Base-by-base conservation (phyloP, 2,329 filamentous ascomycete genomes). In the Colletotrichum sp. region DNA sequence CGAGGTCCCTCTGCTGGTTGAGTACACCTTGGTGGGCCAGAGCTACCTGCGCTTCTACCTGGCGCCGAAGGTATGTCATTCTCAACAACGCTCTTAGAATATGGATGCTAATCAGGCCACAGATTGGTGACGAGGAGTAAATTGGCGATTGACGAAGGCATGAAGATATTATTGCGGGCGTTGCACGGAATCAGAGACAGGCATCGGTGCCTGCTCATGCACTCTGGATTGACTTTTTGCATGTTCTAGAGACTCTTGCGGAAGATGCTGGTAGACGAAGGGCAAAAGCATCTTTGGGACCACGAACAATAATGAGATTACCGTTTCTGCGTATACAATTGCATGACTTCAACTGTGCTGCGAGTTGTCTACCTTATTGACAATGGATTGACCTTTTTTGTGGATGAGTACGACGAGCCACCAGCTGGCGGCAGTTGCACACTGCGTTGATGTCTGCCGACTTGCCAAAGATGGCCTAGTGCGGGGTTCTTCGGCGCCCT, bases 31-130 rank as follows among this genome's bases (percentile, higher is more conserved):
- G 75, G 89, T 89, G 69, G 93, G 94, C 77, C 95, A 92, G 87
- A 97, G 95, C 84, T 97, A 97, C 85, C 86, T 99, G 85, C 92
- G 96, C 81, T 99, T 98, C 91, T 99, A 98, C 87, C 92, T 99
- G 79, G 97, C 97, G 77, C 97, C 97, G 77, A 99, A 99, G 95
- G 97, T 97, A 90, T 27, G 2, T 27, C 38, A 29, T 12, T 67
- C 6, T 9, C 16, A 6, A 15, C 16, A 9, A n/a, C 5, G 16
- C 18, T 9, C 21, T 9, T 11, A 47, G 12, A 13, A 7, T 27
- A 51, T 21, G 16, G n/a, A 18, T n/a, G 38, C 72, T 75, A 68
- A 75, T 63, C 18, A 38, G 21, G 16, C 13, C 63, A 12, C 36
- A 84, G 83, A 84, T 84, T 77, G 83, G 83, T 38, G 83, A 84